These are phyloP conservation scores for Datura wrightii DNA, from an alignment of 257 asterid genomes.

Conservation along the genomic window DNA sequence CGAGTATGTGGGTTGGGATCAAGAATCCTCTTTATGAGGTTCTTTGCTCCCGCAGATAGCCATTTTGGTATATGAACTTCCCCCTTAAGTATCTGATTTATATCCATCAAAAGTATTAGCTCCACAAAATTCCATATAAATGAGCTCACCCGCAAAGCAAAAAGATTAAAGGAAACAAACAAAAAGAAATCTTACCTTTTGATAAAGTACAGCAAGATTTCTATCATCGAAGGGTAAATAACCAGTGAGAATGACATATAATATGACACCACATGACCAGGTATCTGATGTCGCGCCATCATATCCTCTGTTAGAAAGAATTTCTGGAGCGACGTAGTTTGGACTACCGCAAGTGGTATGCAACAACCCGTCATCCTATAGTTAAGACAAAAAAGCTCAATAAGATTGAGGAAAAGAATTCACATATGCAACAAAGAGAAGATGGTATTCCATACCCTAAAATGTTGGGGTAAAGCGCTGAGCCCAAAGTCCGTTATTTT, in stretches of 20 bases:
- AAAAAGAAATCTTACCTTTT: slow-evolving; percentile 83
- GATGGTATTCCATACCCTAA: slow-evolving; percentile 58
- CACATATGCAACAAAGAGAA: not conserved
- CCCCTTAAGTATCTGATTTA: slow-evolving; percentile 81
- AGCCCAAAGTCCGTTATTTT: slow-evolving; percentile 96
- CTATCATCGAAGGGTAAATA: slow-evolving; percentile 96
- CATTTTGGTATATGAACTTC: slow-evolving; percentile 87
- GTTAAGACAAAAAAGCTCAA: slow-evolving; percentile 29
- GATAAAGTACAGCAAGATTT: slow-evolving; percentile 93
- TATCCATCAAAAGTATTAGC: slow-evolving; percentile 27
- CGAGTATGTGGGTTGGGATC: slow-evolving; percentile 89
- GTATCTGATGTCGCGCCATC: slow-evolving; percentile 93
- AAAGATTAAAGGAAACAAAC: not conserved
- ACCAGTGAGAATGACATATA: slow-evolving; percentile 91
- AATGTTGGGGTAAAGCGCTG: slow-evolving; percentile 96
- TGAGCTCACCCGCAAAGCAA: not conserved
- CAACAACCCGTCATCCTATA: slow-evolving; percentile 87
- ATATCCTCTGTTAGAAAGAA: slow-evolving; percentile 88
- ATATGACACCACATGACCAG: slow-evolving; percentile 96
- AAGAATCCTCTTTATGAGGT: slow-evolving; percentile 81
- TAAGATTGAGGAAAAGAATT: slow-evolving; percentile 26
- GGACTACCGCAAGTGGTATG: slow-evolving; percentile 99
- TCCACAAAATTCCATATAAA: not conserved
- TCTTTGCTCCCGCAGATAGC: slow-evolving; percentile 85
- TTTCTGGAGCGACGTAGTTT: slow-evolving; percentile 96